Percentiles rank a stretch among this genome's conserved stretches.
Conservation (phyloP, 164 flowering plant genomes). For the Dillenia suffruticosa region DNA sequence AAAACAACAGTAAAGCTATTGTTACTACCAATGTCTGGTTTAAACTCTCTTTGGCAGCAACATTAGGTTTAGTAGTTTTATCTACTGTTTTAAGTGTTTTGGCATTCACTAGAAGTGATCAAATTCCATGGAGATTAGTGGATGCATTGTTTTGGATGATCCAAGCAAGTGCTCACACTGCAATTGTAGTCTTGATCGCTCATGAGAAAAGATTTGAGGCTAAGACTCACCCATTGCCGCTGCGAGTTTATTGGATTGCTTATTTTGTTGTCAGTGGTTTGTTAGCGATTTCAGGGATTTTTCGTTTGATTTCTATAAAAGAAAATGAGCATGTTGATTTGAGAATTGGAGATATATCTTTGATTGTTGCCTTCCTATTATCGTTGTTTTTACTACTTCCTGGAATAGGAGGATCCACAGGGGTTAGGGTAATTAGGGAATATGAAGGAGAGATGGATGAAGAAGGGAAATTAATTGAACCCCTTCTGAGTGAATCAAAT, state of each 20-base stretch:
- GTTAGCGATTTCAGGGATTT: conserved; percentile 44
- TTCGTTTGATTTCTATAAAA: conserved; percentile 27
- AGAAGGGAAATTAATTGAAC: conserved; percentile 28
- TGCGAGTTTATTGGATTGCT: conserved; percentile 64
- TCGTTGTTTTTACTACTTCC: conserved; percentile 39
- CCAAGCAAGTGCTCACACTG: conserved; percentile 52
- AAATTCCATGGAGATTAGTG: conserved; percentile 37
- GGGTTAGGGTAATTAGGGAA: conserved; percentile 29
- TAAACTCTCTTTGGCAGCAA: conserved; percentile 41
- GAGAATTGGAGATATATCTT: conserved; percentile 49
- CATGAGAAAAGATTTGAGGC: conserved; percentile 79
- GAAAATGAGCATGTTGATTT: conserved; percentile 18
- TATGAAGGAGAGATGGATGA: conserved; percentile 14
- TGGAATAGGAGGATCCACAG: conserved; percentile 69
- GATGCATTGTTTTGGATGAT: conserved; percentile 57
- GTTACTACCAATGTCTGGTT: conserved; percentile 42
- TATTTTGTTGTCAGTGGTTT: conserved; percentile 34
- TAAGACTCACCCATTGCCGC: conserved; percentile 51
- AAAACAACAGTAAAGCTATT: conserved; percentile 5
- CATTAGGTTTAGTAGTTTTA: conserved; percentile 38
- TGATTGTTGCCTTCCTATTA: conserved; percentile 37
- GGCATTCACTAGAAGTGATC: conserved; percentile 24
- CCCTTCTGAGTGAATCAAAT: conserved; percentile 34
- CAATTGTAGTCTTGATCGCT: conserved; percentile 38
- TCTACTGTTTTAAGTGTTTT: conserved; percentile 35